phyloP scores from a whole-genome alignment of 1,284 basidiomycete species.

The Ustilago curta region DNA sequence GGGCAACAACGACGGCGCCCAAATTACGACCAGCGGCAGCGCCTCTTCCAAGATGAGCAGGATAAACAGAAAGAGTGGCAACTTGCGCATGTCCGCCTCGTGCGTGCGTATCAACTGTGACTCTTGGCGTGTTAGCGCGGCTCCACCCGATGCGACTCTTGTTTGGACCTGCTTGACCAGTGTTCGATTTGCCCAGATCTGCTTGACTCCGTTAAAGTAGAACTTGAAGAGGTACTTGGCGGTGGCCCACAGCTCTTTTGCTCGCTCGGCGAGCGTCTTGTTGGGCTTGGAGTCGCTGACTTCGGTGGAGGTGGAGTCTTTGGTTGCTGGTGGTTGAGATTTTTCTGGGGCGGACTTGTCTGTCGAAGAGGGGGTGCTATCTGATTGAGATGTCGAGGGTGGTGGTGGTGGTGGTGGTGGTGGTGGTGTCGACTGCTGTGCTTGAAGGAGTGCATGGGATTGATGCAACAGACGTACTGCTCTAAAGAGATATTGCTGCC shows the following conservation, averaged over 20 bases:
- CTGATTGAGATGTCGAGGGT: conserved; percentile 4
- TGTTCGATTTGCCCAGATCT: conserved; percentile 64
- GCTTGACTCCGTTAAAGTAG: conserved; percentile 67
- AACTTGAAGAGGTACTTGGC: conserved; percentile 67
- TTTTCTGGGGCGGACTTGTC: conserved; percentile 6
- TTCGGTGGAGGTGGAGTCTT: conserved; percentile 8
- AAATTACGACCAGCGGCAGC: conserved; percentile 85
- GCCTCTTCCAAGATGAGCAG: conserved; percentile 82
- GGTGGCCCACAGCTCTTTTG: conserved; percentile 57
- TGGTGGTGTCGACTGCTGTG: conserved; percentile 22
- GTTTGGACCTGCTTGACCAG: conserved; percentile 43
- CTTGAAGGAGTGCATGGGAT: conserved; percentile 18
- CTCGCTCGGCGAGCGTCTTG: conserved; percentile 37
- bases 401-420: conserved; percentile 14
- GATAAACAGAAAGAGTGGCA: conserved; percentile 83
- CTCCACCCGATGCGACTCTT: conserved; percentile 35
- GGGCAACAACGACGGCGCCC: conserved; percentile 84
- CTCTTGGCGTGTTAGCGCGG: conserved; percentile 52
- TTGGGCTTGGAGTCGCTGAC: conserved; percentile 17
- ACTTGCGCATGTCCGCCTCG: conserved; percentile 72
- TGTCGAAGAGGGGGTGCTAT: conserved; percentile 4
- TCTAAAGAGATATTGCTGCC: conserved; percentile 21
- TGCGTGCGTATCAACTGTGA: conserved; percentile 57
- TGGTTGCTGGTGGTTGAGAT: conserved; percentile 12
- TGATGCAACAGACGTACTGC: conserved; percentile 33